Percentiles rank a stretch among this genome's conserved stretches.
Conservation (phyloP, 176 grass and related monocot species). For the Phyllostachys edulis region DNA sequence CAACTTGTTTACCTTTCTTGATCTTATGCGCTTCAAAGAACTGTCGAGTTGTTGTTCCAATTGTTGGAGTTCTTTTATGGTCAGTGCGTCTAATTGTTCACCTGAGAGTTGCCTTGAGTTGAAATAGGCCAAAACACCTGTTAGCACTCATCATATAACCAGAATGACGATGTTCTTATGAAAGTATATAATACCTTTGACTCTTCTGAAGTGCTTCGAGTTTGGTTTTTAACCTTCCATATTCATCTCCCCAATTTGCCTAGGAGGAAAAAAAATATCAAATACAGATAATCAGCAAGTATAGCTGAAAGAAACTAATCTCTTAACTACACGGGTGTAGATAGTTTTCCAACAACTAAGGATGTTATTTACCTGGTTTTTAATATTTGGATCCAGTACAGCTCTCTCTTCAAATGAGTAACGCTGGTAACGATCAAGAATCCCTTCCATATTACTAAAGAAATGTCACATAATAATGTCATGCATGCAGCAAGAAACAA, state of each 20-base stretch:
- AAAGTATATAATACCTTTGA: slow-evolving; percentile 52
- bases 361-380: slow-evolving; percentile 51
- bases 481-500: background rate
- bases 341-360: background rate
- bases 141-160: background rate
- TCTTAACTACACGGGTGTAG: background rate
- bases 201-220: slow-evolving; percentile 69
- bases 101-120: slow-evolving; percentile 73
- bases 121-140: slow-evolving; percentile 3
- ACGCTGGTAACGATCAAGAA: slow-evolving; percentile 73
- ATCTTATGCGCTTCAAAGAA: slow-evolving; percentile 83
- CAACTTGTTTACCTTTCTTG: slow-evolving; percentile 69
- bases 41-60: slow-evolving; percentile 80
- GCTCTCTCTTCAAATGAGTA: slow-evolving; percentile 75
- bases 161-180: slow-evolving; percentile 10
- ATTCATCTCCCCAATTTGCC: slow-evolving; percentile 67
- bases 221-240: slow-evolving; percentile 55
- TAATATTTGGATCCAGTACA: slow-evolving; percentile 46
- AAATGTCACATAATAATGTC: slow-evolving; percentile 3
- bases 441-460: slow-evolving; percentile 67
- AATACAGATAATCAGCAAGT: slow-evolving; percentile 10
- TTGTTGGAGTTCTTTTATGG: slow-evolving; percentile 70
- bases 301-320: background rate
- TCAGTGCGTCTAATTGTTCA: slow-evolving; percentile 68
- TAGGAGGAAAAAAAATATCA: slow-evolving; percentile 24